Percentiles rank a stretch among this genome's conserved stretches.
phyloP scores from a whole-genome alignment of 108 stramenopile species.

The Seminavis robusta region DNA sequence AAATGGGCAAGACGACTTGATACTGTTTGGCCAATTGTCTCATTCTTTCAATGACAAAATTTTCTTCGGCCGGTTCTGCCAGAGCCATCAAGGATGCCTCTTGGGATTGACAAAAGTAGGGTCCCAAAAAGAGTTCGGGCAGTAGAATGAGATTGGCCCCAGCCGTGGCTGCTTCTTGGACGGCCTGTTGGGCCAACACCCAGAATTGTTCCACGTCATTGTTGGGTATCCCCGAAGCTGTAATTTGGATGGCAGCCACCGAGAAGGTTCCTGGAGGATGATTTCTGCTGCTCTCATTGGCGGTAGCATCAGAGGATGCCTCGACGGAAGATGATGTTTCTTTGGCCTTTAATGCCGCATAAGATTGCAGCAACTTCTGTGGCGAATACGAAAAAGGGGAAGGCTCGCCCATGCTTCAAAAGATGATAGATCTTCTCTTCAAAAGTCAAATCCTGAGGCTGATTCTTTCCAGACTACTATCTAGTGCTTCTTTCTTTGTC shows the following conservation, averaged over 20 bases:
- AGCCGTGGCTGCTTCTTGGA: conserved; percentile 18
- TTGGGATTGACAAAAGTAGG: conserved; percentile 63
- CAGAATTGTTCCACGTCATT: conserved; percentile 26
- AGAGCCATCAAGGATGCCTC: conserved; percentile 27
- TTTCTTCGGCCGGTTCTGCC: conserved; percentile 16
- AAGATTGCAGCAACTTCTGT: too few relatives aligned
- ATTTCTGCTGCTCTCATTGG: too few relatives aligned
- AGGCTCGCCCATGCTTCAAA: too few relatives aligned
- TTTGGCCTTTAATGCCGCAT: too few relatives aligned
- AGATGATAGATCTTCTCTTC: too few relatives aligned
- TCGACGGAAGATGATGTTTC: too few relatives aligned
- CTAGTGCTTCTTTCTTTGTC: too few relatives aligned
- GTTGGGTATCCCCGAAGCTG: conserved; percentile 13
- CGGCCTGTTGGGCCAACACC: conserved; percentile 22
- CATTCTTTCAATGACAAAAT: conserved; percentile 28
- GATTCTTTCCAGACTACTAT: too few relatives aligned
- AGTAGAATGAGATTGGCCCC: conserved; percentile 42
- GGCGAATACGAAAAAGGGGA: too few relatives aligned
- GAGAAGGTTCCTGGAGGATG: too few relatives aligned
- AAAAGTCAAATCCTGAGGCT: too few relatives aligned
- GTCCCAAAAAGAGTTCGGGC: conserved; percentile 48
- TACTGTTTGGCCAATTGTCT: conserved; percentile 28
- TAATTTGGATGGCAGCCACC: conserved; percentile 43
- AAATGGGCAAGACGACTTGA: conserved; percentile 52
- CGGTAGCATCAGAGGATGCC: too few relatives aligned